phyloP scores from a whole-genome alignment of 2,329 filamentous ascomycete species.

The Polytolypa hystricis region DNA sequence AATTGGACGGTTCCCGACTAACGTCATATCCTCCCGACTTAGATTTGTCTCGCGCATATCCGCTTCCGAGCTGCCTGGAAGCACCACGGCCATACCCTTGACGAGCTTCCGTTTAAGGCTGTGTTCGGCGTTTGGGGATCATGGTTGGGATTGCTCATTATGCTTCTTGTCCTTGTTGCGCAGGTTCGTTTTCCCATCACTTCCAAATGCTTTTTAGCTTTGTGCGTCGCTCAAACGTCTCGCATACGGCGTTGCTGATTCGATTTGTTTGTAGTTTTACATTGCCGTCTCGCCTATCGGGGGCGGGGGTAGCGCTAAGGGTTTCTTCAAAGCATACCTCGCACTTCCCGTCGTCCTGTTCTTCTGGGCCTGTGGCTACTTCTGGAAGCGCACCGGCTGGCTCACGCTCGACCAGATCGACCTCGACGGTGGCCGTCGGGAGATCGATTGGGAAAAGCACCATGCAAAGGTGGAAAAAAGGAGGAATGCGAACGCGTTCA shows the following conservation, averaged over 20 bases:
- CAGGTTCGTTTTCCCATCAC: slow-evolving; percentile 24
- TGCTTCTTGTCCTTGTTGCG: slow-evolving; percentile 41
- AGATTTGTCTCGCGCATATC: slow-evolving; percentile 55
- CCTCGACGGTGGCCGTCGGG: slow-evolving; percentile 53
- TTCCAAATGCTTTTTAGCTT: too few species aligned
- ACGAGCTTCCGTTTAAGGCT: slow-evolving; percentile 53
- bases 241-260: too few species aligned
- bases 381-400: slow-evolving; percentile 56
- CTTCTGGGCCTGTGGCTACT: slow-evolving; percentile 47
- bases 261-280: slow-evolving; percentile 16
- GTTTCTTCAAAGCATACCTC: slow-evolving; percentile 23
- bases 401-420: slow-evolving; percentile 51
- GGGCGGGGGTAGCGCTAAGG: slow-evolving; percentile 11
- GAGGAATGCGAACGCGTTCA: slow-evolving; percentile 7
- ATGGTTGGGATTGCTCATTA: slow-evolving; percentile 48
- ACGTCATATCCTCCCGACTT: too few species aligned
- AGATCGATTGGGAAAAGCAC: slow-evolving; percentile 55
- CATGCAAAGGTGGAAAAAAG: slow-evolving; percentile 28
- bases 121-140: slow-evolving; percentile 49
- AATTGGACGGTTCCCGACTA: neutral
- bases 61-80: slow-evolving; percentile 54
- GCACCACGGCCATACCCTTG: slow-evolving; percentile 45
- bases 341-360: slow-evolving; percentile 19
- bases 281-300: slow-evolving; percentile 18
- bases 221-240: neutral